Percentiles rank a stretch among this genome's conserved stretches.
These are phyloP conservation scores for Dactylellina haptotyla DNA, from an alignment of 2,329 filamentous ascomycete genomes.

Conservation along the genomic window DNA sequence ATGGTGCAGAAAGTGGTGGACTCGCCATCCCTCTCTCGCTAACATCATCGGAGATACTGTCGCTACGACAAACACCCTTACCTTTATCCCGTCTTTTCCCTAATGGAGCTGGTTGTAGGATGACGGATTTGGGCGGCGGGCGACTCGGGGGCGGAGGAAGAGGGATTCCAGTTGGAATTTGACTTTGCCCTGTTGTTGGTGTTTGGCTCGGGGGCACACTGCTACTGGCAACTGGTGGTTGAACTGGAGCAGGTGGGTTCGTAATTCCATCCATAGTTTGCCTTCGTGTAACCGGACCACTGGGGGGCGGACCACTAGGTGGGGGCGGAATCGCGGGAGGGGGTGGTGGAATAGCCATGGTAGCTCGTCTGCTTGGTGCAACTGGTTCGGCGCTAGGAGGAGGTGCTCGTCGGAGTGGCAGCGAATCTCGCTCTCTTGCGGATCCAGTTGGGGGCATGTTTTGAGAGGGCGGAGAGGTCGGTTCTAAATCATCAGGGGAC, in stretches of 20 bases:
- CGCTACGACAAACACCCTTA: conserved; percentile 29
- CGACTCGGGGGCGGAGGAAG: conserved; percentile 47
- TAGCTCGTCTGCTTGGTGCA: conserved; percentile 43
- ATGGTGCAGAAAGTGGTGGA: conserved; percentile 44
- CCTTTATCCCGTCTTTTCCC: conserved; percentile 48
- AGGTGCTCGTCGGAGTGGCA: conserved; percentile 37
- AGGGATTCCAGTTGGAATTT: conserved; percentile 20
- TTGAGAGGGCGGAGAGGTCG: conserved; percentile 33
- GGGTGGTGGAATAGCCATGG: conserved; percentile 48
- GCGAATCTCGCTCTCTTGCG: conserved; percentile 43
- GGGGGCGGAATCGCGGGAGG: conserved; percentile 48
- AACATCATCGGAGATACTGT: conserved; percentile 8
- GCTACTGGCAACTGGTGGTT: conserved; percentile 4
- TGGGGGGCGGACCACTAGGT: conserved; percentile 46
- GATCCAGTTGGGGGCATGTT: conserved; percentile 27
- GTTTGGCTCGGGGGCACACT: conserved; percentile 27
- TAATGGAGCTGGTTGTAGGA: conserved; percentile 50
- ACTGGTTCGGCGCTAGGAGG: conserved; percentile 20
- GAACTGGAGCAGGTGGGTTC: conserved; percentile 6
- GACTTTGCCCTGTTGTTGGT: conserved; percentile 42
- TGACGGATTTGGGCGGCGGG: conserved; percentile 31
- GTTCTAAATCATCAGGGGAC: conserved; percentile 45
- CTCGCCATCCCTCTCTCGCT: conserved; percentile 41
- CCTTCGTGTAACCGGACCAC: conserved; percentile 8
- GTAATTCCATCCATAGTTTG: conserved; percentile 43